Evolutionary conservation across 2,329 filamentous ascomycete genomes (phyloP), one percentile per base, ranked within the genome.

Genomic region (Botrytis tulipae): DNA sequence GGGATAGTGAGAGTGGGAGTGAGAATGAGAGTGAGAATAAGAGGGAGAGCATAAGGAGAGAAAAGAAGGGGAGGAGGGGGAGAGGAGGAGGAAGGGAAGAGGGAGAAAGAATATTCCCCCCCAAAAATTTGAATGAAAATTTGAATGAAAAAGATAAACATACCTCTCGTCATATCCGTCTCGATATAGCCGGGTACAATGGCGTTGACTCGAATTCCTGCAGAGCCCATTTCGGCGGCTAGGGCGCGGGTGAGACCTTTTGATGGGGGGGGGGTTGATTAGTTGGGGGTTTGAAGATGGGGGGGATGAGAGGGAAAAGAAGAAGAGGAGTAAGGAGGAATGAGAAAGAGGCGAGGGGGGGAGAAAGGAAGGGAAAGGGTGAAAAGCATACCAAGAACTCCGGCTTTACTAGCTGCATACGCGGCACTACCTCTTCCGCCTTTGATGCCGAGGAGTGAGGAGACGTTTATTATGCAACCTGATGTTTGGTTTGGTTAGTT

Each of bases 121-220:
- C 18, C 18, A 20, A 44, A 18, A 37, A 69, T 44, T 4, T 29
- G 46, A 61, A 60, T 18, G 1, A 42, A 40, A 44, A 35, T 35
- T 35, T 20, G 10, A 51, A 67, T 35, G 35, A 37, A 44, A 59
- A 70, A 54, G n/a, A 37, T 12, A 59, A 6, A 78, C 78, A 46
- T 83, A 95, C 93, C 85, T 80, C 87, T 83, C 77, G 92, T 93
- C 93, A 97, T 97, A 66, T 89, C 87, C 63, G 93, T 95, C 73
- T 92, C 86, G 77, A 97, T 91, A 84, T 95, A 97, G 10, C 94
- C 94, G 1, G 94, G 94, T 60, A 95, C 84, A 76, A 97, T 89
- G 42, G 91, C 91, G 83, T 97, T 97, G 65, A 93, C 91, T 44
- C 94, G 87, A 73, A 97, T 87, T 67, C 87, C 87, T 66, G 85